Conservation (phyloP, 2,329 filamentous ascomycete species). For the Talaromyces marneffei region DNA sequence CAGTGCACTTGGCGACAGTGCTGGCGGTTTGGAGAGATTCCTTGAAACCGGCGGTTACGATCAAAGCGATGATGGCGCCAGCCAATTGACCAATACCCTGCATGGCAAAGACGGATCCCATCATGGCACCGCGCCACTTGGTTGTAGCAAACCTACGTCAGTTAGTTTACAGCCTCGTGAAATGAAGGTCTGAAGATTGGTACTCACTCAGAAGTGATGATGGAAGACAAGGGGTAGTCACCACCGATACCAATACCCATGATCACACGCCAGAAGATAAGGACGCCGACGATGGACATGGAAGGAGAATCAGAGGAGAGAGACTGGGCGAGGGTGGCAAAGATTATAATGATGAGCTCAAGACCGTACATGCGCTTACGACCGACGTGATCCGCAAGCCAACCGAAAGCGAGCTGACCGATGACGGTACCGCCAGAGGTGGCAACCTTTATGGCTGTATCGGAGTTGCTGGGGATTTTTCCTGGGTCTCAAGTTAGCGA, state of each 20-base stretch:
- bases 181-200: not conserved
- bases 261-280: conserved; percentile 76
- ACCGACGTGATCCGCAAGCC: conserved; percentile 69
- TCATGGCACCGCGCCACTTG: conserved; percentile 81
- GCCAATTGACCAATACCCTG: conserved; percentile 76
- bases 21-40: conserved; percentile 51
- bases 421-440: conserved; percentile 79
- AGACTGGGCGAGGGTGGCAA: conserved; percentile 67
- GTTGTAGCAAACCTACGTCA: conserved; percentile 65
- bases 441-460: conserved; percentile 63
- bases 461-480: conserved; percentile 11
- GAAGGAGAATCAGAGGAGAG: conserved; percentile 56
- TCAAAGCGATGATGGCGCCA: conserved; percentile 69
- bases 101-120: conserved; percentile 81
- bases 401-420: conserved; percentile 75
- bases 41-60: conserved; percentile 67
- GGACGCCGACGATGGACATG: conserved; percentile 48
- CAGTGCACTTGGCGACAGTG: conserved; percentile 53
- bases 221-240: conserved; percentile 74
- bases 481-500: not conserved
- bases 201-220: conserved; percentile 70
- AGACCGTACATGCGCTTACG: conserved; percentile 81
- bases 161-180: not conserved
- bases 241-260: conserved; percentile 77
- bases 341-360: conserved; percentile 74